These are phyloP conservation scores for Selenicereus undatus DNA, from an alignment of 148 eudicot genomes.

Conservation along the genomic window DNA sequence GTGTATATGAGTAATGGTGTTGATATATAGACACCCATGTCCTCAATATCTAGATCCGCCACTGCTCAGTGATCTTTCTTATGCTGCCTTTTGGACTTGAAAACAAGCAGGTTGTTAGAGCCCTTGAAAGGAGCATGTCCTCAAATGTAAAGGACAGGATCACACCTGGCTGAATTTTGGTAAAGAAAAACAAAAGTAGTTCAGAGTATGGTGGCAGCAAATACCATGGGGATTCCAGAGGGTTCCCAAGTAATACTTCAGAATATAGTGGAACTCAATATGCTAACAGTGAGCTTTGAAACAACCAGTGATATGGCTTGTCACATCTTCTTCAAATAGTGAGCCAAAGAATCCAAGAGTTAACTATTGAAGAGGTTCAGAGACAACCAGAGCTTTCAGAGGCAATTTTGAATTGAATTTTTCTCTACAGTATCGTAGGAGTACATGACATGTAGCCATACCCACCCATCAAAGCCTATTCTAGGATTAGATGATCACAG, in stretches of 20 bases:
- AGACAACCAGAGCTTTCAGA: constrained; percentile 14
- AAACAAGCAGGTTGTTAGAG: constrained; percentile 61
- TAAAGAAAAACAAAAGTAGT: constrained; percentile 47
- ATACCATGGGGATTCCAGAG: constrained; percentile 41
- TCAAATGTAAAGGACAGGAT: constrained; percentile 64
- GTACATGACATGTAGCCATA: too few species aligned
- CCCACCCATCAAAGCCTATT: too few species aligned
- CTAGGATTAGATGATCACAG: too few species aligned
- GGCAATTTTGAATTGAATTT: neutral
- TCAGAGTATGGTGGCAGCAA: constrained; percentile 48
- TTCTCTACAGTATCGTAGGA: neutral
- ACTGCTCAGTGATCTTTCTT: neutral
- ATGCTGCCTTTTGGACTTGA: neutral
- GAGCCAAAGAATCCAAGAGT: constrained; percentile 47
- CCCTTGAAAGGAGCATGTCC: constrained; percentile 78
- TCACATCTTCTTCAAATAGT: constrained; percentile 56
- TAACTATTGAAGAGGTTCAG: constrained; percentile 37
- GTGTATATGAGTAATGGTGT: too few species aligned
- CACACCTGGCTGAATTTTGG: constrained; percentile 54
- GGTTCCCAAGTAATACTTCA: constrained; percentile 31
- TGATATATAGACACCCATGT: too few species aligned
- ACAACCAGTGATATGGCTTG: constrained; percentile 58
- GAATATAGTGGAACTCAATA: constrained; percentile 28
- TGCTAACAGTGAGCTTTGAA: constrained; percentile 43
- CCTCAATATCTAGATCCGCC: too few species aligned